A percentile compares a stretch with the other conserved stretches of the same genome.
These are phyloP conservation scores for Dactylellina haptotyla DNA, from an alignment of 2,329 filamentous ascomycete genomes.

Conservation along the genomic window DNA sequence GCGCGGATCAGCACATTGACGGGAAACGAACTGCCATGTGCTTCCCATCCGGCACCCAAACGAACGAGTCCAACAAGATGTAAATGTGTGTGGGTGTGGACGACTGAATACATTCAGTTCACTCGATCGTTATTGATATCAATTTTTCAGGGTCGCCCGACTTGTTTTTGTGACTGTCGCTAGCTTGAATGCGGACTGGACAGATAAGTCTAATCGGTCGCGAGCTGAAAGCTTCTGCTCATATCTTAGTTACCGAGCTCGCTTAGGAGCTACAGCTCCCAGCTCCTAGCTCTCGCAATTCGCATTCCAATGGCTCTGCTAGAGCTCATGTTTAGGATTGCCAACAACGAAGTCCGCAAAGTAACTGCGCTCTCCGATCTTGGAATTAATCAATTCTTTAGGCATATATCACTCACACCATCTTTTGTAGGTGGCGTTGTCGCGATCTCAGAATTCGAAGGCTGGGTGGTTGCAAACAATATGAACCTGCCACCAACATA, in stretches of 20 bases:
- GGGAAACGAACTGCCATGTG: slow-evolving; percentile 28
- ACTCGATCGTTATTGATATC: background rate
- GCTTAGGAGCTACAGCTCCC: background rate
- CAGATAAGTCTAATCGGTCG: background rate
- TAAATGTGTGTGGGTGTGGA: background rate
- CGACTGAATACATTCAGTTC: background rate
- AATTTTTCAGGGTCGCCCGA: too few species aligned
- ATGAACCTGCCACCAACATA: slow-evolving; percentile 27
- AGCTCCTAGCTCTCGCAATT: background rate
- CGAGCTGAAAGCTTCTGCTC: background rate
- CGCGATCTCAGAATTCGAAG: slow-evolving; percentile 8
- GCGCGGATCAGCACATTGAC: slow-evolving; percentile 16
- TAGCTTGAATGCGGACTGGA: background rate
- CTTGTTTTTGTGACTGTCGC: background rate
- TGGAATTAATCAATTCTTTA: background rate
- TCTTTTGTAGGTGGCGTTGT: slow-evolving; percentile 9
- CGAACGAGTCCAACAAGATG: too few species aligned
- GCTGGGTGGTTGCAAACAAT: slow-evolving; percentile 10
- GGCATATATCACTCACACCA: slow-evolving; percentile 51
- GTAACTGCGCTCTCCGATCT: background rate
- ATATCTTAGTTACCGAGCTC: background rate
- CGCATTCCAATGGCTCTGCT: slow-evolving; percentile 2
- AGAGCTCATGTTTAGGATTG: background rate
- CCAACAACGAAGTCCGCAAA: too few species aligned
- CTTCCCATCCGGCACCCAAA: too few species aligned